phyloP scores from a whole-genome alignment of 2,329 filamentous ascomycete genomes.

The Apiospora koreana region DNA sequence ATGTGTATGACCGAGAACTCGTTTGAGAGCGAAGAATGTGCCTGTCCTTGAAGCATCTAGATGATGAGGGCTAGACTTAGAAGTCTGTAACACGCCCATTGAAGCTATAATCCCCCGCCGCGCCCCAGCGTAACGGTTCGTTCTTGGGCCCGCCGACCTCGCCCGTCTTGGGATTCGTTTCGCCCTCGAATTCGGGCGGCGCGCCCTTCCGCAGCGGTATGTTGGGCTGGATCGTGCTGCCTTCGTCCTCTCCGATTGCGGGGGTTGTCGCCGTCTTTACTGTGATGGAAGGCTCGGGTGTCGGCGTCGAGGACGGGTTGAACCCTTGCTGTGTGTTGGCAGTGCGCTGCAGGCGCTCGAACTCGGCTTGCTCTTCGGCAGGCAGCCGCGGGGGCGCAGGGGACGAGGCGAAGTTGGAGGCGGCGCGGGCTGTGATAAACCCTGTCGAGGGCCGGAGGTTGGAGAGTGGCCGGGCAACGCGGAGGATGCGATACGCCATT shows the following conservation, averaged over 20 bases:
- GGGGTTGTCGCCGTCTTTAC: constrained; percentile 14
- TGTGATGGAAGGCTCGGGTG: constrained; percentile 8
- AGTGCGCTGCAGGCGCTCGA: constrained; percentile 69
- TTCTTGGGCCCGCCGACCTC: constrained; percentile 98
- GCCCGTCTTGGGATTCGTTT: constrained; percentile 88
- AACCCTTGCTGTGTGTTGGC: constrained; percentile 41
- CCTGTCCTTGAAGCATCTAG: neutral
- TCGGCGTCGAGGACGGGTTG: constrained; percentile 22
- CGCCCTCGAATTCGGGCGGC: constrained; percentile 89
- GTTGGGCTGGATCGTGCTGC: constrained; percentile 12
- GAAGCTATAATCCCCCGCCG: constrained; percentile 80
- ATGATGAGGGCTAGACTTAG: constrained; percentile 27
- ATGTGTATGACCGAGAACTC: no score
- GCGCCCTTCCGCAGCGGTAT: constrained; percentile 61
- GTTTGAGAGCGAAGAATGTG: neutral
- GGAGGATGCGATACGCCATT: constrained; percentile 6
- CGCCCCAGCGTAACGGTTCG: constrained; percentile 88
- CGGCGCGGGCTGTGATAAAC: neutral
- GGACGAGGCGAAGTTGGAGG: constrained; percentile 5
- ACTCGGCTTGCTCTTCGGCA: constrained; percentile 60
- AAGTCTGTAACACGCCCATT: constrained; percentile 97
- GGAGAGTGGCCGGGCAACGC: constrained; percentile 8
- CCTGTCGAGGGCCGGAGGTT: neutral
- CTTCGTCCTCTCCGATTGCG: neutral
- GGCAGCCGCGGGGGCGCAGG: constrained; percentile 78